phyloP scores from a whole-genome alignment of 179 eudicot genomes.

The Vitellaria paradoxa region DNA sequence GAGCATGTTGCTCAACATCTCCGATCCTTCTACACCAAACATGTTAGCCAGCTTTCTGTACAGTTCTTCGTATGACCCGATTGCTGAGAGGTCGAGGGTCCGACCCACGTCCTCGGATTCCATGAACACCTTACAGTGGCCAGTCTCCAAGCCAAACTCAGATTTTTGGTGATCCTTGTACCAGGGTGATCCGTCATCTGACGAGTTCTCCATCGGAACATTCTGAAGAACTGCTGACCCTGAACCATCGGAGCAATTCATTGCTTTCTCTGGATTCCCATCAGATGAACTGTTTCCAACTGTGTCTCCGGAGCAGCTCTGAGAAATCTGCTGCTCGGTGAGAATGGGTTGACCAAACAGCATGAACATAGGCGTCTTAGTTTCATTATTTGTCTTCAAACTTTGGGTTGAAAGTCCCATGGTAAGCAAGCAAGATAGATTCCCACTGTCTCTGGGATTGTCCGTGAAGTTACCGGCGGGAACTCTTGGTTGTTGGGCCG shows the following conservation, averaged over 20 bases:
- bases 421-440: slow-evolving; percentile 52
- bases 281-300: slow-evolving; percentile 46
- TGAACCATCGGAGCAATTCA: slow-evolving; percentile 55
- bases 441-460: slow-evolving; percentile 33
- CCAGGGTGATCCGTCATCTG: slow-evolving; percentile 43
- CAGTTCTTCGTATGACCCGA: slow-evolving; percentile 58
- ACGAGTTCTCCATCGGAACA: slow-evolving; percentile 39
- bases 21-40: slow-evolving; percentile 56
- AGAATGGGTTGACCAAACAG: slow-evolving; percentile 81
- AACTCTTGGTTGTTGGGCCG: slow-evolving; percentile 16
- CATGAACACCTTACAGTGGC: slow-evolving; percentile 74
- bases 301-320: slow-evolving; percentile 39
- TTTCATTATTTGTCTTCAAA: slow-evolving; percentile 31
- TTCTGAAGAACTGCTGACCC: slow-evolving; percentile 59
- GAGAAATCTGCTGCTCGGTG: slow-evolving; percentile 69
- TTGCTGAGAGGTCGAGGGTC: slow-evolving; percentile 55
- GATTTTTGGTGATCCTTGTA: slow-evolving; percentile 30
- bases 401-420: slow-evolving; percentile 42
- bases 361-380: slow-evolving; percentile 41
- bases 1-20: slow-evolving; percentile 55
- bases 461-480: slow-evolving; percentile 25
- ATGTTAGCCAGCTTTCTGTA: slow-evolving; percentile 50
- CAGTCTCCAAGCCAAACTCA: slow-evolving; percentile 49
- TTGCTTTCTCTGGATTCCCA: slow-evolving; percentile 40
- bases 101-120: slow-evolving; percentile 76